Evolutionary conservation across 2,329 filamentous ascomycete species (phyloP), one percentile per base, ranked within the genome.

Genomic region (Trichoderma gracile): DNA sequence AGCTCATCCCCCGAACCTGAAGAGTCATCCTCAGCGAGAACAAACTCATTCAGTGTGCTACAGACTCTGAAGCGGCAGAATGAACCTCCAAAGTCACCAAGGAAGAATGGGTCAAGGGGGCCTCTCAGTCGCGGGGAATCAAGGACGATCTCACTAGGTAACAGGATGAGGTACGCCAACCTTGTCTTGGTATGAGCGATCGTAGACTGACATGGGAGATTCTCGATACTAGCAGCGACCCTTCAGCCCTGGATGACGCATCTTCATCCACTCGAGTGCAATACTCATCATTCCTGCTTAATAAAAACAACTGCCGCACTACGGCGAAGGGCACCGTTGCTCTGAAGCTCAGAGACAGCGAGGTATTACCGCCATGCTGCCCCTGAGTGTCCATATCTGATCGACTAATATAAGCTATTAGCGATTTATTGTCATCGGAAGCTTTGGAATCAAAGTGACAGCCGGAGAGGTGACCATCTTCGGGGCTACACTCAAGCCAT

Each of bases 381-480:
- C n/a, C 17, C 19, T 19, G 14, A 42, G 17, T 2, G 40, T 17
- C 5, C n/a, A 4, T n/a, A 10, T 9, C 1, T 1, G 19, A 19
- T 15, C 8, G n/a, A 2, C 47, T 60, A 60, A 60, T 21, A 2
- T 2, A 42, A 33, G n/a, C 14, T 9, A 7, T 8, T 45, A 89
- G 86, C 83, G 86, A 17, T 78, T 90, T 46, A 78, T 87, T 5
- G 76, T 89, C 9, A 77, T 92, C 12, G 91, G 91, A 1, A 87
- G 85, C 70, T 95, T 87, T 73, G 85, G 87, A 17, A 73, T 94
- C 33, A 79, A 79, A 14, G 81, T 94, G 0, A 70, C 79, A 9
- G 80, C 80, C 59, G 91, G 91, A 2, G 80, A 86, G 49, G 78
- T 90, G 25, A 87, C 84, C 1, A 74, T 94, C 27, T 83, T 86